Evolutionary conservation across 2,329 filamentous ascomycete species (phyloP), one percentile per base, ranked within the genome.

Genomic region (Orbilia oligospora): DNA sequence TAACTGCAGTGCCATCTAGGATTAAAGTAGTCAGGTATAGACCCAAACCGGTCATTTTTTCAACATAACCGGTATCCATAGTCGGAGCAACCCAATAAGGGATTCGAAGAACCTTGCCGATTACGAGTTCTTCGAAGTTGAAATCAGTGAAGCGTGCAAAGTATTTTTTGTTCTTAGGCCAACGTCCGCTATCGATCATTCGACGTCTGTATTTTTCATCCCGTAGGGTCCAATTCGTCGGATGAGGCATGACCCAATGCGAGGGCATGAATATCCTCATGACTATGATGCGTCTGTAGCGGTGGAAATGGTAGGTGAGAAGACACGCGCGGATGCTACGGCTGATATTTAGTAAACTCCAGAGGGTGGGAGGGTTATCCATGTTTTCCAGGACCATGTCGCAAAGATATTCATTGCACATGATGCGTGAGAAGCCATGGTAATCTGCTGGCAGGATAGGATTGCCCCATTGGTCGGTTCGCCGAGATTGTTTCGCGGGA

Each of bases 111-210:
- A 78, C 16, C n/a, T 78, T 78, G 4, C 46, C 22, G 10, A 78
- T 33, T 9, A 78, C 41, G 4, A 78, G 46, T 16, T 72, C 68
- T 20, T 78, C 75, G 16, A 78, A 72, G 22, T 64, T 41, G 46
- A 78, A 72, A 24, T 78, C 75, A 12, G 24, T 71, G 30, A 78
- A 78, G 5, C 75, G 68, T 4, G 68, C 68, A 27, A 78, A 78
- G 22, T 48, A 65, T 22, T 69, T 71, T 9, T 24, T 38, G 18
- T 44, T 61, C 10, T 30, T 67, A 1, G 75, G 68, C 63, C 63
- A 72, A 18, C 63, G 27, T 0, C 61, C 68, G 20, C 18, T 65
- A 12, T 64, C 27, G 3, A 67, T 66, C 46, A 63, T 53, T 18
- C 44, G 27, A n/a, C 30, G 49, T 41, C 48, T 51, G 10, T 41